These are phyloP conservation scores for Pseudozyma pruni DNA, from an alignment of 1,284 basidiomycete species.

Conservation along the genomic window DNA sequence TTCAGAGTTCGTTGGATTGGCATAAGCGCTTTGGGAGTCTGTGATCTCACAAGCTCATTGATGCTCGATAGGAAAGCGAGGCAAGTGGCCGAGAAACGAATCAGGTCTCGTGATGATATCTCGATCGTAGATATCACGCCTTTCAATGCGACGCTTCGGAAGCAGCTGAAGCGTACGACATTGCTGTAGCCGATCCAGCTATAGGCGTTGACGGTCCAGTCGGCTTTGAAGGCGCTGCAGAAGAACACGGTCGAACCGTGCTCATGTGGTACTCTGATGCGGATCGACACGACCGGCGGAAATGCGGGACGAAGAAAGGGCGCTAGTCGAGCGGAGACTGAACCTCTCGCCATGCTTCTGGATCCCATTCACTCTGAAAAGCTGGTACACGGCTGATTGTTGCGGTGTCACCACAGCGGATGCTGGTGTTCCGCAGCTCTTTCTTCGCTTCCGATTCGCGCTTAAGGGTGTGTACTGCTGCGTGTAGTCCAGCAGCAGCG, in stretches of 20 bases:
- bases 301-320: no score
- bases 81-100: neutral
- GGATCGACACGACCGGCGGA: neutral
- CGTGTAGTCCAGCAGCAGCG: no score
- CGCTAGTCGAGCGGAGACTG: no score
- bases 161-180: neutral
- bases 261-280: no score
- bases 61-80: neutral
- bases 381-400: no score
- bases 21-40: no score
- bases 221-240: constrained; percentile 10
- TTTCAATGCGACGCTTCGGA: constrained; percentile 4
- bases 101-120: constrained; percentile 8
- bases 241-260: neutral
- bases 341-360: no score
- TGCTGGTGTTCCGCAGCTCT: neutral
- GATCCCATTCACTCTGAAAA: no score
- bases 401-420: no score
- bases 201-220: constrained; percentile 15
- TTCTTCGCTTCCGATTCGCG: no score
- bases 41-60: no score
- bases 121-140: neutral
- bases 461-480: neutral
- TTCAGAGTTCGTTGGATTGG: neutral
- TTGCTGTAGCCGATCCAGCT: neutral